phyloP scores from a whole-genome alignment of 176 grass and related monocot genomes.

The Aegilops umbellulata region DNA sequence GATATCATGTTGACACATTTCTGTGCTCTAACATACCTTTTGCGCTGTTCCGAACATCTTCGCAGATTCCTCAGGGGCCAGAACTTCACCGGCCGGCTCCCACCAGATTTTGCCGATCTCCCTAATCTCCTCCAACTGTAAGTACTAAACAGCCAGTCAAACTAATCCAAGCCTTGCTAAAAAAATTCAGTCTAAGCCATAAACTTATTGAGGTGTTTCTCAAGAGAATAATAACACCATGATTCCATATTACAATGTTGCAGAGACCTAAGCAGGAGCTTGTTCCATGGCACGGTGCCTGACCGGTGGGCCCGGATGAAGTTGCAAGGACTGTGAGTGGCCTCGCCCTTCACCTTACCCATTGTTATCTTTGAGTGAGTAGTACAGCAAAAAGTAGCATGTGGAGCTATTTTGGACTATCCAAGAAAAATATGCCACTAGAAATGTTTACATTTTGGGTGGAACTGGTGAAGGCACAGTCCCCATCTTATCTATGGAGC shows the following conservation, averaged over 20 bases:
- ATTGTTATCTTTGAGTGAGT: not conserved
- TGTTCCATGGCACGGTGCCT: conserved; percentile 66
- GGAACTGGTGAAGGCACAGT: conserved; percentile 21
- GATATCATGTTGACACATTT: not conserved
- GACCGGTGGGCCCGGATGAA: conserved; percentile 62
- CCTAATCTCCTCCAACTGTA: conserved; percentile 72
- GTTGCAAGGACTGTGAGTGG: conserved; percentile 72
- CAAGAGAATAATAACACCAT: not conserved
- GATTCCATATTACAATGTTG: not conserved
- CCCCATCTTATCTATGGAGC: conserved; percentile 1
- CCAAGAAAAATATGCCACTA: not conserved
- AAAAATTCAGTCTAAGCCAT: not conserved
- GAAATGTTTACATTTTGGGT: not conserved
- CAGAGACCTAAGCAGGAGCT: conserved; percentile 74
- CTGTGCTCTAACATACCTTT: not conserved
- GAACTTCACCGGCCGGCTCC: conserved; percentile 68
- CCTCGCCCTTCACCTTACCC: conserved; percentile 5
- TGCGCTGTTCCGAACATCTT: not conserved
- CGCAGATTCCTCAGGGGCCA: conserved; percentile 51
- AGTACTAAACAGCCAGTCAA: conserved; percentile 26
- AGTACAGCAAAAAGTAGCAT: conserved; percentile 23
- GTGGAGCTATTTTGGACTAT: not conserved
- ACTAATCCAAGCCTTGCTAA: not conserved
- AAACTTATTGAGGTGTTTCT: not conserved
- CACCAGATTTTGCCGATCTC: conserved; percentile 61